phyloP scores from a whole-genome alignment of 2,329 filamentous ascomycete genomes.

The Fusarium metavorans region DNA sequence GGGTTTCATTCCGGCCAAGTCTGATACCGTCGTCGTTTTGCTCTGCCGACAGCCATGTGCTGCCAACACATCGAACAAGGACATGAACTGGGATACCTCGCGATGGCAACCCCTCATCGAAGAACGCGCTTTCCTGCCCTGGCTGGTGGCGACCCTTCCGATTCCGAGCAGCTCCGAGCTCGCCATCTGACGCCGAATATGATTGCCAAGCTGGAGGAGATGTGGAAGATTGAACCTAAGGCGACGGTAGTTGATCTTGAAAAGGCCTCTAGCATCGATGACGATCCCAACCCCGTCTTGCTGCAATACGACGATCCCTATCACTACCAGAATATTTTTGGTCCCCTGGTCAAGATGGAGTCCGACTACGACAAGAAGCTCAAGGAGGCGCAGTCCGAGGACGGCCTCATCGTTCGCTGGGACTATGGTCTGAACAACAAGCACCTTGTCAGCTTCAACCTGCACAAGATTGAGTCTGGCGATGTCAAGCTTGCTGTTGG shows the following conservation, averaged over 20 bases:
- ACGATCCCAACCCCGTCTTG: conserved; percentile 92
- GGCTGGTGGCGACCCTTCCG: conserved; percentile 90
- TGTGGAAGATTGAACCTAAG: conserved; percentile 95
- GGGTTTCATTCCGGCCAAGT: conserved; percentile 98
- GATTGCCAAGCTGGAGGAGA: conserved; percentile 95
- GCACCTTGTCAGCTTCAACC: conserved; percentile 92
- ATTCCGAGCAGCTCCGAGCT: conserved; percentile 95
- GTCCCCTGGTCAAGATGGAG: conserved; percentile 97
- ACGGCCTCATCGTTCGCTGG: conserved; percentile 94
- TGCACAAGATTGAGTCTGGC: conserved; percentile 96
- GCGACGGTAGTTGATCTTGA: conserved; percentile 93
- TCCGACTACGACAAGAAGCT: conserved; percentile 99
- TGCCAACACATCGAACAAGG: conserved; percentile 93
- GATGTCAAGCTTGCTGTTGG: conserved; percentile 98
- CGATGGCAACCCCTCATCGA: conserved; percentile 98
- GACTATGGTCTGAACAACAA: conserved; percentile 97
- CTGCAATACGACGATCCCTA: conserved; percentile 97
- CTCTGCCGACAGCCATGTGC: conserved; percentile 97
- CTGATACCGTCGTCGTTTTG: conserved; percentile 96
- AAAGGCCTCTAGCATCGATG: conserved; percentile 90
- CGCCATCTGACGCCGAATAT: conserved; percentile 93
- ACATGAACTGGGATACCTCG: conserved; percentile 99
- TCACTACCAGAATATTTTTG: conserved; percentile 99
- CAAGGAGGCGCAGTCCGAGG: conserved; percentile 97
- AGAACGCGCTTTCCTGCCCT: conserved; percentile 92